Evolutionary conservation across 2,329 filamentous ascomycete genomes (phyloP).

Genomic region (Clarireedia hainanense): DNA sequence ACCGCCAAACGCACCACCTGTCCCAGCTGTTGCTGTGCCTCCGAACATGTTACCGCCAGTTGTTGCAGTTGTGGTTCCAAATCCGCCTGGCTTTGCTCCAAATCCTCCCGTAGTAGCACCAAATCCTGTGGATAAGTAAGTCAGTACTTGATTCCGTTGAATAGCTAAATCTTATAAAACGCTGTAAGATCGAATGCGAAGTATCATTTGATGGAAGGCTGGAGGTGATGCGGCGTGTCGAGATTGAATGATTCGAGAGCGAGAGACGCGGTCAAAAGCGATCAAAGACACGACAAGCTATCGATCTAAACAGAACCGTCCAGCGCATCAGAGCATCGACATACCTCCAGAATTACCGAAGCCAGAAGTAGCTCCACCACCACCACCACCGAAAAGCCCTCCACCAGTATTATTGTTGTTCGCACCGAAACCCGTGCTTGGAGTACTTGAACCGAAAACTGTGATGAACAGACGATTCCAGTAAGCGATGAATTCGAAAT

Average conservation of each 20-base stretch:
- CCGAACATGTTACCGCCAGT: constrained; percentile 48
- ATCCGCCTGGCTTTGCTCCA: constrained; percentile 34
- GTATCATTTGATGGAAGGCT: neutral
- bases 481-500: constrained; percentile 28
- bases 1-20: constrained; percentile 17
- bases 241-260: constrained; percentile 5
- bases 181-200: neutral
- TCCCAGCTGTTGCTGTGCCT: constrained; percentile 26
- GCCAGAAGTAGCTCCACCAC: constrained; percentile 24
- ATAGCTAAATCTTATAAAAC: neutral
- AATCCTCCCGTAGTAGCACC: constrained; percentile 33
- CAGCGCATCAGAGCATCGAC: constrained; percentile 25
- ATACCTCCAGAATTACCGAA: constrained; percentile 34
- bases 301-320: constrained; percentile 17
- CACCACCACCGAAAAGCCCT: constrained; percentile 30
- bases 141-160: constrained; percentile 14
- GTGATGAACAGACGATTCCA: constrained; percentile 24
- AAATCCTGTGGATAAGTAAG: constrained; percentile 31
- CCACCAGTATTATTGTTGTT: constrained; percentile 30
- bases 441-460: constrained; percentile 36
- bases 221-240: neutral
- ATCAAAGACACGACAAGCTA: constrained; percentile 7
- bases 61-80: constrained; percentile 37
- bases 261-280: constrained; percentile 6
- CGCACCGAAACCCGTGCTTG: constrained; percentile 34